Base-by-base conservation (phyloP, 768 basidiomycete genomes). In the Lactifluus volemus region DNA sequence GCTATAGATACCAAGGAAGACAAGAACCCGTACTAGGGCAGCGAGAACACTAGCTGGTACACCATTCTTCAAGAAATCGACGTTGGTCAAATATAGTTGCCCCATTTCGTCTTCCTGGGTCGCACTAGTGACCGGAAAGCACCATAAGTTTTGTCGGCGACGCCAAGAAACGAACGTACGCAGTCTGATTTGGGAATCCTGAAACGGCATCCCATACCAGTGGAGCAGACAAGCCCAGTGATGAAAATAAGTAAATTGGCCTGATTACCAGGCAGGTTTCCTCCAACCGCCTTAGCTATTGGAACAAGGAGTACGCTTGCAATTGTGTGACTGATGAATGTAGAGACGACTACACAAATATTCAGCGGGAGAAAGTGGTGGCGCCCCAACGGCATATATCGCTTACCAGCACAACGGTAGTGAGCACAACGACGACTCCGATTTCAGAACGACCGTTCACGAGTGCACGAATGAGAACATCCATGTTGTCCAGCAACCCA, bases 191-290 rank as follows among this genome's bases (percentile, higher is more conserved):
- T 0, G 96, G 96, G 78, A 98, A 99, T n/a, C 97, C 97, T 63
- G 92, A 94, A 42, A 98, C 94, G 96, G 95, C 82, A 98, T 90
- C 92, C 96, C 97, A 99, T 99, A 1, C 96, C 97, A 5, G 92
- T 78, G 3, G 92, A 95, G 70, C 96, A 98, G 53, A 97, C 88
- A 62, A 98, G 77, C 14, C 83, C 93, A 38, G 94, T 97, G 67
- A 94, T 81, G 75, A 99, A 96, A 68, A 98, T 89, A 65, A 99
- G 83, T 9, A 98, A 75, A 66, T 92, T 87, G 48, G 81, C 77
- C 64, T 88, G 89, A 49, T 85, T 75, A 7, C 83, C 84, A 9
- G 75, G 73, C 49, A 98, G 77, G 51, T 82, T 88, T n/a, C 78
- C 74, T 8, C 93, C 97, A 19, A 98, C 89, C 74, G 92, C 84